Evolutionary conservation across 495 filamentous ascomycete genomes (phyloP), one percentile per base, ranked within the genome.

Genomic region (Penicillium canescens): DNA sequence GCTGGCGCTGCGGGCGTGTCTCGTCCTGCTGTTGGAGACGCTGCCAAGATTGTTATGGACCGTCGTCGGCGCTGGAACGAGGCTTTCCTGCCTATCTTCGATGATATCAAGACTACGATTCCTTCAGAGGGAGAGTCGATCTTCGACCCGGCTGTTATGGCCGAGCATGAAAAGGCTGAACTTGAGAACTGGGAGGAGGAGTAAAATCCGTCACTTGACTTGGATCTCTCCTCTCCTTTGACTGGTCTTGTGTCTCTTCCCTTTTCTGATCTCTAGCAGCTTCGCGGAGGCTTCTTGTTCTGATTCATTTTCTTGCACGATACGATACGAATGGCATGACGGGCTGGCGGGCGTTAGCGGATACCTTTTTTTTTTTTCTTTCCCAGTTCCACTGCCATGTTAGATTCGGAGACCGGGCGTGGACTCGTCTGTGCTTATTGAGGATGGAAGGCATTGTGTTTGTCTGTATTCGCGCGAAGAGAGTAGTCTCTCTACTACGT

Each of bases 11-110:
- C 78, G 0, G 84, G 82, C 21, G 78, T 82, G 33, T 75, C 78
- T 50, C 81, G 89, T 20, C 88, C 93, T 4, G 90, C 89, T 24
- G 95, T 99, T 51, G 95, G 94, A 28, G 94, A 99, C 65, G 80
- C 88, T 26, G 92, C 93, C 2, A 83, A 88, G 62, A 90, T 85
- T 18, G 75, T 98, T 41, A 96, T 99, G 93, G 91, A 96, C 57
- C 78, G 92, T 49, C 76, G 91, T 54, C 81, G 81, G 66, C 82
- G 89, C 59, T 99, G 94, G 94, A 88, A 88, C 54, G 85, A 90
- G 44, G 88, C 79, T 39, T 94, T 98, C 64, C 86, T 90, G 5
- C 85, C 89, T 0, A 90, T 97, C 3, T 96, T 98, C 55, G 82
- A 89, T 24, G 87, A 86, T 57, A 89, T 89, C 48, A 79, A 83